Conservation (phyloP, 2,329 filamentous ascomycete genomes). For the Trematosphaeria pertusa region DNA sequence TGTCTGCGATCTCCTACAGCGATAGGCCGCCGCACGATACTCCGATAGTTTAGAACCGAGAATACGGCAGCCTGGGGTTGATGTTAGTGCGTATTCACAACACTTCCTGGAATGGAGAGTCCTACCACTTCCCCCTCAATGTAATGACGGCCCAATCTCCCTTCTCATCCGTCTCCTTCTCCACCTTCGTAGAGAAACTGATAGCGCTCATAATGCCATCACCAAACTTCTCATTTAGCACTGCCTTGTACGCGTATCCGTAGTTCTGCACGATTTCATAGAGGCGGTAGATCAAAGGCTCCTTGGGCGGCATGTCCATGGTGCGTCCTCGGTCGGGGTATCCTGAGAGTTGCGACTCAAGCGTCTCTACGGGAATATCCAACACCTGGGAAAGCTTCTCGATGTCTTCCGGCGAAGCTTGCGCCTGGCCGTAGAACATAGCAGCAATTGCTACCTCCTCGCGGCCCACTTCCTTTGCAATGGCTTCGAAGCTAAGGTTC, state of each 20-base stretch:
- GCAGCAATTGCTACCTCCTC: conserved; percentile 86
- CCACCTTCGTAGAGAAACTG: conserved; percentile 85
- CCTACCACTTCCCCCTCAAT: conserved; percentile 81
- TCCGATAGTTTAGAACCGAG: conserved; percentile 57
- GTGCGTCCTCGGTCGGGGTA: conserved; percentile 83
- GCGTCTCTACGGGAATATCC: conserved; percentile 61
- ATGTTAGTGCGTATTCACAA: no score
- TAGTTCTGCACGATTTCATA: conserved; percentile 98
- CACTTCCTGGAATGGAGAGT: no score
- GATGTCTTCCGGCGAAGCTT: conserved; percentile 73
- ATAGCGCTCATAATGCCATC: conserved; percentile 96
- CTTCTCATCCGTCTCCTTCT: conserved; percentile 89
- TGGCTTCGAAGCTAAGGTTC: conserved; percentile 78
- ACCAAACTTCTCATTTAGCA: conserved; percentile 86
- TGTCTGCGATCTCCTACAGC: no score
- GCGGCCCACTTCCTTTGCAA: conserved; percentile 75
- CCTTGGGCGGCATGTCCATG: conserved; percentile 82
- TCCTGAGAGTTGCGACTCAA: conserved; percentile 70
- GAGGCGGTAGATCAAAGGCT: conserved; percentile 86
- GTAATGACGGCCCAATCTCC: conserved; percentile 89
- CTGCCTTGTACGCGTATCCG: conserved; percentile 92
- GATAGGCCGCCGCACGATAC: no score
- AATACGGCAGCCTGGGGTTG: conserved; percentile 54
- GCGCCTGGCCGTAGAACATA: conserved; percentile 88
- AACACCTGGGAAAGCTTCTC: conserved; percentile 71